Evolutionary conservation across 768 basidiomycete species (phyloP), one percentile per base, ranked within the genome.

Genomic region (Termitomyces bulborhizus): DNA sequence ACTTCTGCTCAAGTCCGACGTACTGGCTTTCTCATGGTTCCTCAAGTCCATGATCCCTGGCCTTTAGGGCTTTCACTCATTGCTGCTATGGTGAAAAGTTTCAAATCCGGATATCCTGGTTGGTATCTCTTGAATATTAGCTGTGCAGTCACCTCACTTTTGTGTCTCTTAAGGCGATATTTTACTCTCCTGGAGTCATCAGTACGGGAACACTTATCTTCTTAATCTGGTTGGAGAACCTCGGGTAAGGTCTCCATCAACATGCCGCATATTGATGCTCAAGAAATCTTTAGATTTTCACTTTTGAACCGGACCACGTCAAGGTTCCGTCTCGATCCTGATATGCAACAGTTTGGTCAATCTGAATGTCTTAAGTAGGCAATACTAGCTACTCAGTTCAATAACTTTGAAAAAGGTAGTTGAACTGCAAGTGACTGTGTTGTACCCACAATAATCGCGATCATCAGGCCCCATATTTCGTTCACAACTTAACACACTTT

Each of bases 351-450:
- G 44, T 4, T 26, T 9, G 5, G 21, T 41, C 13, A 16, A 39
- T 13, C 13, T 21, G 3, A 11, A n/a, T 1, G 9, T 21, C 7
- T 12, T 6, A 42, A 36, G 12, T 24, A 56, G 55, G 69, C 75
- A 9, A 66, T 77, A 32, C 69, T 80, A 7, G 73, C 78, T 0
- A 79, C 77, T 0, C 70, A 79, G 49, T 81, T 81, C 47, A 72
- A 76, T 18, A 63, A 65, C 26, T 80, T 76, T 49, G 74, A 70
- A 7, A 80, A 80, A 69, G 77, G 76, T 46, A 37, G 36, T 5
- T 37, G 15, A 50, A 5, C 9, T 18, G n/a, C 29, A 7, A 40
- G 32, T 40, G n/a, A 48, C 0, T 51, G 15, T 46, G 31, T 12
- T 7, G 45, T 44, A 45, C 26, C 6, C 1, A 21, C 26, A 37